Percentiles rank a stretch among this genome's conserved stretches.
phyloP scores from a whole-genome alignment of 257 asterid species.

The Orobanche coerulescens region DNA sequence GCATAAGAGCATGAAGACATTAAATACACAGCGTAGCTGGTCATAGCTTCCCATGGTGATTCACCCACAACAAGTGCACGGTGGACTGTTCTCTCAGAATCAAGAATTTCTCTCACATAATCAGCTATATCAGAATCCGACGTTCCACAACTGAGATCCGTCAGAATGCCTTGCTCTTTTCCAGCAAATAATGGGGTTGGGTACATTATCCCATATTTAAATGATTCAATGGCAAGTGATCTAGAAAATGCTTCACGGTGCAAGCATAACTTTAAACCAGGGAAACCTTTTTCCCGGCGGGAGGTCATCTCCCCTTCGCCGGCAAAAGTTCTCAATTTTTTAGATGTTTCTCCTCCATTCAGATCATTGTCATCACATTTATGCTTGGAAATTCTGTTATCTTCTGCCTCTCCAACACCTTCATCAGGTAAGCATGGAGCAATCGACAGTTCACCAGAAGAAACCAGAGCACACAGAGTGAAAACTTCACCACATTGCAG shows the following conservation, averaged over 20 bases:
- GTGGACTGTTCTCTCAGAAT: conserved; percentile 28
- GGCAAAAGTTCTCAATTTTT: conserved; percentile 45
- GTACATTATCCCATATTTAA: conserved; percentile 28
- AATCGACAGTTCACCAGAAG: conserved; percentile 60
- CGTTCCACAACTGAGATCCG: conserved; percentile 21
- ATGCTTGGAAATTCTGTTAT: conserved; percentile 60
- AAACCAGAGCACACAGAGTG: conserved; percentile 61
- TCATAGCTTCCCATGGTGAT: conserved; percentile 85
- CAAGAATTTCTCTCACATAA: conserved; percentile 30
- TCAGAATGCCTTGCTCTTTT: conserved; percentile 24
- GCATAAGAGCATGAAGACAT: conserved; percentile 37
- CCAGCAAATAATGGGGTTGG: conserved; percentile 21
- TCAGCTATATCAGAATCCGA: conserved; percentile 30
- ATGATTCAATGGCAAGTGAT: conserved; percentile 41
- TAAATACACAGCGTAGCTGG: conserved; percentile 47
- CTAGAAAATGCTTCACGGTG: conserved; percentile 47
- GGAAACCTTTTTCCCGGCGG: conserved; percentile 91
- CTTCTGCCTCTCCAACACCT: conserved; percentile 95
- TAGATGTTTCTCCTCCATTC: conserved; percentile 39
- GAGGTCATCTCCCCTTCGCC: conserved; percentile 67
- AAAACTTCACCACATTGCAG: conserved; percentile 82
- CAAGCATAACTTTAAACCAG: conserved; percentile 68
- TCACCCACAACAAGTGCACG: conserved; percentile 28
- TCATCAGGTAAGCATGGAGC: conserved; percentile 66
- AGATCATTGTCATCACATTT: conserved; percentile 37